Evolutionary conservation across 1,284 basidiomycete genomes (phyloP).

Genomic region (Meira nashicola): DNA sequence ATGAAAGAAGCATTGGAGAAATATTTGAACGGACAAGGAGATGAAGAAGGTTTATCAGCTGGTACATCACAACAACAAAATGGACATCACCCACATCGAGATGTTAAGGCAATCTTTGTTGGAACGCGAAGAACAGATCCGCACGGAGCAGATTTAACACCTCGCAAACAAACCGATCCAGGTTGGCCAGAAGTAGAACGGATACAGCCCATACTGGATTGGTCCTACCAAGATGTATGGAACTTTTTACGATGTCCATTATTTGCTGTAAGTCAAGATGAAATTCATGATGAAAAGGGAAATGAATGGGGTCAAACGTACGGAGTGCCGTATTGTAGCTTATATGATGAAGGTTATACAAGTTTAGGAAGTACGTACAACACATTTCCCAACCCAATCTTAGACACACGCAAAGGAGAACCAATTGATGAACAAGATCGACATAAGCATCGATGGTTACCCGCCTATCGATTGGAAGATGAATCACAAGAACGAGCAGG

Average conservation of each 20-base stretch:
- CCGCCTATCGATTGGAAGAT: constrained; percentile 75
- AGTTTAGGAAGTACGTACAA: constrained; percentile 92
- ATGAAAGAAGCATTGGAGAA: constrained; percentile 75
- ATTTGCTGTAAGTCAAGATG: constrained; percentile 57
- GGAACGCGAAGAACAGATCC: constrained; percentile 85
- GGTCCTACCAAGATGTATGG: constrained; percentile 88
- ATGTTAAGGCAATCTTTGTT: constrained; percentile 73
- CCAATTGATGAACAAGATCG: constrained; percentile 3
- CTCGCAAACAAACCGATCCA: constrained; percentile 32
- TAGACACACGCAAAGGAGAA: constrained; percentile 54
- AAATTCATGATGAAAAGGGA: background rate
- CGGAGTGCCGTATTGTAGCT: constrained; percentile 64
- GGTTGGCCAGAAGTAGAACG: constrained; percentile 86
- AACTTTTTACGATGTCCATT: constrained; percentile 69
- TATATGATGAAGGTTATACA: constrained; percentile 95
- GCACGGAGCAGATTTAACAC: constrained; percentile 60
- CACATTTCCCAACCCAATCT: constrained; percentile 83
- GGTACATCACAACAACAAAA: too few relatives aligned
- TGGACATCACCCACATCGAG: constrained; percentile 4
- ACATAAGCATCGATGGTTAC: constrained; percentile 56
- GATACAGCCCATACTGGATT: constrained; percentile 92
- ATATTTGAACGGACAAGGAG: constrained; percentile 61
- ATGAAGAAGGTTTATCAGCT: constrained; percentile 6
- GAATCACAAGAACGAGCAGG: constrained; percentile 68
- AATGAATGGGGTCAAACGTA: constrained; percentile 20